Conservation (phyloP, 108 stramenopile species). For the Cyclotella choctawhatcheeana region DNA sequence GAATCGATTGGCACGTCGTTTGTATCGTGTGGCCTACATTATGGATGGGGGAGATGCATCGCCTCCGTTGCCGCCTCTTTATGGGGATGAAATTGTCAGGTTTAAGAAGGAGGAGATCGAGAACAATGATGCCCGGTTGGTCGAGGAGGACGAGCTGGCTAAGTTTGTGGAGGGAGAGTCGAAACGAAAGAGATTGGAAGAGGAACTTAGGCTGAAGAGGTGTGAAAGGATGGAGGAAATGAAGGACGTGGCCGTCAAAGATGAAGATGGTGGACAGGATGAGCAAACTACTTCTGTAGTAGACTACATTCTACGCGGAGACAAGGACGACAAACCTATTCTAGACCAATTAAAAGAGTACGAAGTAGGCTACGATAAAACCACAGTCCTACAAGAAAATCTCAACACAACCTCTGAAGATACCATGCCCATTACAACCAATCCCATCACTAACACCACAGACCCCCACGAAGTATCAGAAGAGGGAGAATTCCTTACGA, state of each 20-base stretch:
- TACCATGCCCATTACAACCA: neutral
- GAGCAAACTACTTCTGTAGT: neutral
- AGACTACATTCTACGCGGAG: conserved; percentile 29
- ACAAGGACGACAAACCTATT: conserved; percentile 35
- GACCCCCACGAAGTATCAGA: conserved; percentile 41
- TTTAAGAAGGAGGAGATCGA: conserved; percentile 19
- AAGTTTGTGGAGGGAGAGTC: conserved; percentile 26
- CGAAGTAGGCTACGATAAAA: conserved; percentile 45
- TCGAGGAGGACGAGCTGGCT: conserved; percentile 16
- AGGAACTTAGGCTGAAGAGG: conserved; percentile 9
- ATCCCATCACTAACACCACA: conserved; percentile 28
- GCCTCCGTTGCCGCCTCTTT: conserved; percentile 31
- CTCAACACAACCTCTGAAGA: neutral
- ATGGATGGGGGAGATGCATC: conserved; percentile 58
- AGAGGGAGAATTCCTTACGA: conserved; percentile 28
- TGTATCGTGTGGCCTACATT: conserved; percentile 67
- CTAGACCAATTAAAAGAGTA: conserved; percentile 36
- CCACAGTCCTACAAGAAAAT: neutral
- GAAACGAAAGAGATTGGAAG: conserved; percentile 1
- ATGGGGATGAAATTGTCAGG: conserved; percentile 43
- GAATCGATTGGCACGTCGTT: conserved; percentile 73
- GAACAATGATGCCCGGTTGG: conserved; percentile 4
- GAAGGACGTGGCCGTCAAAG: neutral
- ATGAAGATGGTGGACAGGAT: neutral
- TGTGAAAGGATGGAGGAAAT: neutral